Conservation (phyloP, 108 stramenopile genomes). For the Cyclotella sp. region DNA sequence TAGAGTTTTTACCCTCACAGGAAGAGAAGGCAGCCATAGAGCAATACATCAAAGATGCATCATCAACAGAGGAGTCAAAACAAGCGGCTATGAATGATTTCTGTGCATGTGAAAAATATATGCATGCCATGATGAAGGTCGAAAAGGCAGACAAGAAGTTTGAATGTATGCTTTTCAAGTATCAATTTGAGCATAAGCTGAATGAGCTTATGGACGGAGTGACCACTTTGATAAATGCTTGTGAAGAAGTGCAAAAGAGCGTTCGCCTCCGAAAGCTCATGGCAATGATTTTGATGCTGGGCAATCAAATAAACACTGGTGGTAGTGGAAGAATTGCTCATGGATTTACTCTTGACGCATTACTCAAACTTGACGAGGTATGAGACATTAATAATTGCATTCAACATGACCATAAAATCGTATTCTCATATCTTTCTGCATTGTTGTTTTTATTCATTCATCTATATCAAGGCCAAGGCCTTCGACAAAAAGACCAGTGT, state of each 20-base stretch:
- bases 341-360: constrained; percentile 94
- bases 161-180: constrained; percentile 85
- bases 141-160: constrained; percentile 70
- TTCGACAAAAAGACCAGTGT: constrained; percentile 97
- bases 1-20: constrained; percentile 77
- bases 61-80: constrained; percentile 49
- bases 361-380: constrained; percentile 93
- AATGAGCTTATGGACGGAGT: constrained; percentile 71
- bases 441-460: constrained; percentile 5
- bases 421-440: not conserved
- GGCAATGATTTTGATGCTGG: constrained; percentile 90
- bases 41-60: constrained; percentile 66
- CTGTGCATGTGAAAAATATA: constrained; percentile 85
- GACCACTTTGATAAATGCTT: constrained; percentile 71
- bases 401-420: not conserved
- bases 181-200: constrained; percentile 72
- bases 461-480: constrained; percentile 81
- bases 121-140: constrained; percentile 80
- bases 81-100: constrained; percentile 62
- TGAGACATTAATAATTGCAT: constrained; percentile 22
- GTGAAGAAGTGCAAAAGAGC: constrained; percentile 80
- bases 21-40: constrained; percentile 72
- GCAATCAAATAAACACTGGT: constrained; percentile 93
- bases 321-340: constrained; percentile 81
- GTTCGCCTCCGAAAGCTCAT: constrained; percentile 83